Conservation (phyloP, 2,329 filamentous ascomycete genomes). For the Didymella keratinophila region DNA sequence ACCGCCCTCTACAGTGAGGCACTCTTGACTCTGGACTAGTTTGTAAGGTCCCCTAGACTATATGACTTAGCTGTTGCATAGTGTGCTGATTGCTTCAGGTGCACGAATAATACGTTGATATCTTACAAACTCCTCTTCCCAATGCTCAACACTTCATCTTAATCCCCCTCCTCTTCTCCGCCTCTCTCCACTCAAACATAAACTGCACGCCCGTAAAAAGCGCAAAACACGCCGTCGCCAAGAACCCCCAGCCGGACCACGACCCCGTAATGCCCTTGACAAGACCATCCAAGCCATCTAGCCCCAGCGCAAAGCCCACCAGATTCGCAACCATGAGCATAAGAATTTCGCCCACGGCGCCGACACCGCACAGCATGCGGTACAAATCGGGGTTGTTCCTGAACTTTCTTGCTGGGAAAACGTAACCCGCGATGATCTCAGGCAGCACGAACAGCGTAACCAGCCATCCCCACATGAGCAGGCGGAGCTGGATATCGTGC, state of each 20-base stretch:
- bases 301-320: slow-evolving; percentile 90
- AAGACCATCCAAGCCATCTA: slow-evolving; percentile 84
- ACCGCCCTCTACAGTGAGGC: no score
- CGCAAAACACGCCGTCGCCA: slow-evolving; percentile 73
- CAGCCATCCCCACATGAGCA: slow-evolving; percentile 97
- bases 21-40: no score
- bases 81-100: no score
- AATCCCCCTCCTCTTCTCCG: slow-evolving; percentile 82
- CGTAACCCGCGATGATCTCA: slow-evolving; percentile 73
- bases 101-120: neutral
- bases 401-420: slow-evolving; percentile 81
- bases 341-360: slow-evolving; percentile 82
- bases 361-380: slow-evolving; percentile 79
- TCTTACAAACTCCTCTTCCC: neutral
- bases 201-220: slow-evolving; percentile 88
- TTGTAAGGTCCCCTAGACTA: no score
- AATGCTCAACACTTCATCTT: slow-evolving; percentile 74
- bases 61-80: no score
- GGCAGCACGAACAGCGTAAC: slow-evolving; percentile 93
- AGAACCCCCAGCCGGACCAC: slow-evolving; percentile 76
- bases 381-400: slow-evolving; percentile 74
- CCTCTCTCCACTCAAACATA: slow-evolving; percentile 95
- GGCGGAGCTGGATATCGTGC: slow-evolving; percentile 92
- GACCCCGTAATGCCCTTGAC: slow-evolving; percentile 77
- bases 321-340: slow-evolving; percentile 98